Conservation (phyloP, 805 yeast species). For the Jamesozyma spencerorum region DNA sequence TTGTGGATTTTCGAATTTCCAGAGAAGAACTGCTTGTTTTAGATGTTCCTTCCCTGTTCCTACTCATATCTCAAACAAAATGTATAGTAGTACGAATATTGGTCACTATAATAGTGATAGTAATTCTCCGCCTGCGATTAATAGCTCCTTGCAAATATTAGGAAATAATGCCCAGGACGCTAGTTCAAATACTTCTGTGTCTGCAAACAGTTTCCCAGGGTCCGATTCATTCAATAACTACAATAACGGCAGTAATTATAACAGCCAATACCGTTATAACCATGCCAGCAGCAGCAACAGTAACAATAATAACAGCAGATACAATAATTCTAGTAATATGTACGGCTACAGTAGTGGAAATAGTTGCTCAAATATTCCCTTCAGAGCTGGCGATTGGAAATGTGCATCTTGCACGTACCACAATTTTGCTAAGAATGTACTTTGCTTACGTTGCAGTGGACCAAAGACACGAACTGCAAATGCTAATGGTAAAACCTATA, state of each 20-base stretch:
- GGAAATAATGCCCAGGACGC: slow-evolving; percentile 11
- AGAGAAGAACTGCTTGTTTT: slow-evolving; percentile 87
- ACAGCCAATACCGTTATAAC: slow-evolving; percentile 5
- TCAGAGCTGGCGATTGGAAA: slow-evolving; percentile 96
- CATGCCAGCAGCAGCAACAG: slow-evolving; percentile 5
- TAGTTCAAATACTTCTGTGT: slow-evolving; percentile 8
- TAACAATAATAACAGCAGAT: slow-evolving; percentile 6
- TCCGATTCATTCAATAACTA: slow-evolving; percentile 8
- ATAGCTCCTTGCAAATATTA: slow-evolving; percentile 5
- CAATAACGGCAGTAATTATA: slow-evolving; percentile 16
- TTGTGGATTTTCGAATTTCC: slow-evolving; percentile 92
- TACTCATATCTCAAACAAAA: slow-evolving; percentile 30
- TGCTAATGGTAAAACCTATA: not conserved
- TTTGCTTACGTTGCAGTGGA: slow-evolving; percentile 82
- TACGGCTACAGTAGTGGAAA: slow-evolving; percentile 4
- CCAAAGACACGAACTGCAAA: slow-evolving; percentile 32
- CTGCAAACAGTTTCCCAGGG: no score
- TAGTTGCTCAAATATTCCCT: slow-evolving; percentile 59
- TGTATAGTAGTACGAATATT: not conserved
- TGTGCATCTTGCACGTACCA: slow-evolving; percentile 78
- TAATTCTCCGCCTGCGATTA: slow-evolving; percentile 1
- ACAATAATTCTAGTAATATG: slow-evolving; percentile 5
- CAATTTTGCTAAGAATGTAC: slow-evolving; percentile 83
- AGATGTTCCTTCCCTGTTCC: slow-evolving; percentile 84
- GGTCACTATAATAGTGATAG: not conserved